phyloP scores from a whole-genome alignment of 306 rosid species.

The Casuarina glauca region DNA sequence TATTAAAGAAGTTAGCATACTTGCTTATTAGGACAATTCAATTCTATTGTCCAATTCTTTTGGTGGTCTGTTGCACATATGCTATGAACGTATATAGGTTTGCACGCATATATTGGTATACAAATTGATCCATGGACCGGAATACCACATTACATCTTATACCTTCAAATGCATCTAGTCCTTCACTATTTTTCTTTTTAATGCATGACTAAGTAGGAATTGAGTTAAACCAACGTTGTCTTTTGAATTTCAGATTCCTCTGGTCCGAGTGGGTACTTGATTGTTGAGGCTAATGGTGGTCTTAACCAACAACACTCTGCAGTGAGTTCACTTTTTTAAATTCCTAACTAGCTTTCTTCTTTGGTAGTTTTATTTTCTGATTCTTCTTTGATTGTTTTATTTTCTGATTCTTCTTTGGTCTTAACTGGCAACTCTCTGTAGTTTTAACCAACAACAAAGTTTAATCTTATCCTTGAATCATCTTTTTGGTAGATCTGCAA shows the following conservation, averaged over 20 bases:
- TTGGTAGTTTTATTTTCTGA: slow-evolving; percentile 16
- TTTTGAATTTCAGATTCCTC: slow-evolving; percentile 55
- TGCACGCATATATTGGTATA: not conserved
- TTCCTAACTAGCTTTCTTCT: slow-evolving; percentile 3
- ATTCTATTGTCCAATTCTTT: not conserved
- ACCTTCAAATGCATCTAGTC: not conserved
- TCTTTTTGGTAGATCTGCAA: slow-evolving; percentile 70
- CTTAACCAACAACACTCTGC: slow-evolving; percentile 98
- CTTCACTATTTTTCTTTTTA: not conserved
- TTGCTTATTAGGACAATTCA: not conserved
- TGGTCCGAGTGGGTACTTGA: slow-evolving; percentile 63
- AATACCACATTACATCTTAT: not conserved
- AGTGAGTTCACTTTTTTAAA: slow-evolving; percentile 39
- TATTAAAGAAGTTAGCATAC: slow-evolving; percentile 27
- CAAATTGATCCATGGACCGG: not conserved
- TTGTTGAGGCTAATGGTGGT: slow-evolving; percentile 96
- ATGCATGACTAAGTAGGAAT: not conserved
- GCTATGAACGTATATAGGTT: not conserved
- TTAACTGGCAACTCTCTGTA: not conserved
- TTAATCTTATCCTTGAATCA: not conserved
- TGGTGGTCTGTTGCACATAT: not conserved
- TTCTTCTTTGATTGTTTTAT: too few relatives aligned
- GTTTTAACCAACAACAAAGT: not conserved
- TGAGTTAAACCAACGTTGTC: slow-evolving; percentile 15
- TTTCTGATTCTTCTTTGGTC: slow-evolving; percentile 1